Conservation (phyloP, 2,329 filamentous ascomycete species). For the Calonectria naviculata region DNA sequence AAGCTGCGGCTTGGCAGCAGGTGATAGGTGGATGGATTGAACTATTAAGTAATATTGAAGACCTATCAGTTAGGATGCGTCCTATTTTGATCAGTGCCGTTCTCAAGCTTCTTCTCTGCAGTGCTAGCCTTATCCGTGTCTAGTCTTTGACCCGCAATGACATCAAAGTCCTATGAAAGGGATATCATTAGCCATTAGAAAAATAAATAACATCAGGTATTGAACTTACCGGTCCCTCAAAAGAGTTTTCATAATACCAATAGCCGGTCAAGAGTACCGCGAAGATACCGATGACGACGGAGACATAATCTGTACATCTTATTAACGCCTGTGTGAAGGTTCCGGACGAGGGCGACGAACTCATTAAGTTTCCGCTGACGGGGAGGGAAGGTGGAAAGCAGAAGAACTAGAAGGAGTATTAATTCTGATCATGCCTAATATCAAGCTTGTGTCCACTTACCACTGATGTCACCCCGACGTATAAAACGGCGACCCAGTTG, state of each 20-base stretch:
- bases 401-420: conserved; percentile 24
- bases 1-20: too few relatives aligned
- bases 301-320: conserved; percentile 40
- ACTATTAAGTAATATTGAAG: too few relatives aligned
- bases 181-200: not conserved
- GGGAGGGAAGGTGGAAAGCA: conserved; percentile 32
- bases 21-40: too few relatives aligned
- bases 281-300: conserved; percentile 50
- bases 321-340: not conserved
- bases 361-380: conserved; percentile 31
- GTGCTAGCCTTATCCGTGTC: not conserved
- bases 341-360: not conserved
- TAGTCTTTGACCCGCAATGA: not conserved
- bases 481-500: conserved; percentile 30
- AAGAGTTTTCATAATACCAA: conserved; percentile 30
- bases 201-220: too few relatives aligned
- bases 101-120: not conserved
- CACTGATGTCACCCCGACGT: conserved; percentile 30
- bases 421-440: not conserved
- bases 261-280: conserved; percentile 21
- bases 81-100: not conserved
- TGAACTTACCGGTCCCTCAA: conserved; percentile 31
- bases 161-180: not conserved
- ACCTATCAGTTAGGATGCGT: too few relatives aligned
- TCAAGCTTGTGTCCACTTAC: not conserved